phyloP scores from a whole-genome alignment of 768 basidiomycete species.

The Clathrus columnatus region DNA sequence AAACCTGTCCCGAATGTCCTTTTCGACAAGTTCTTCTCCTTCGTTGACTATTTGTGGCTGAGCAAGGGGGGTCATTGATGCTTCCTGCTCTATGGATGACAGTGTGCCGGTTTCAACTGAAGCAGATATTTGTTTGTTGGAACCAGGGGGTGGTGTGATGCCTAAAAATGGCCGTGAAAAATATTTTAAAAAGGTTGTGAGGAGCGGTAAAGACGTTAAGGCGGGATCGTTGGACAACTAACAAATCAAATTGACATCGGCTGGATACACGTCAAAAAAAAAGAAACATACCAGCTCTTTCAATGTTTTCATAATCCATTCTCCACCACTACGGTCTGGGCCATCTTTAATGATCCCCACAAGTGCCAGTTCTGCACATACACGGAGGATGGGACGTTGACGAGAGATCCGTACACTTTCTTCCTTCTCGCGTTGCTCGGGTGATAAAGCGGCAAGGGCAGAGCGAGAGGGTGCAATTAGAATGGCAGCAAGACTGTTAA shows the following conservation, averaged over 20 bases:
- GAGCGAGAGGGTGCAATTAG: conserved; percentile 53
- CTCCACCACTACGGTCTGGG: conserved; percentile 62
- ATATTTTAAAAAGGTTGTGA: conserved; percentile 89
- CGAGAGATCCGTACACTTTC: conserved; percentile 68
- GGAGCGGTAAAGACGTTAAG: conserved; percentile 78
- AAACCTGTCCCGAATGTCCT: conserved; percentile 80
- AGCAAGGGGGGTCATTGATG: conserved; percentile 16
- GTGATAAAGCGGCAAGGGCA: conserved; percentile 44
- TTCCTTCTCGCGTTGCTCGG: conserved; percentile 89
- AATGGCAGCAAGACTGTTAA: conserved; percentile 47
- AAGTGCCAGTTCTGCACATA: conserved; percentile 84
- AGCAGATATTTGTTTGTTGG: conserved; percentile 50
- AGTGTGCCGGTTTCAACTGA: conserved; percentile 49
- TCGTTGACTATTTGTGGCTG: conserved; percentile 4
- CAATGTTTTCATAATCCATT: conserved; percentile 82
- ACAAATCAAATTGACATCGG: conserved; percentile 2
- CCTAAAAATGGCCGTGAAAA: conserved; percentile 85
- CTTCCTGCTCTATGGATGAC: conserved; percentile 27
- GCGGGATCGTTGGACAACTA: conserved; percentile 85
- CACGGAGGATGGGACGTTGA: conserved; percentile 78
- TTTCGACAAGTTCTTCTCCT: conserved; percentile 71
- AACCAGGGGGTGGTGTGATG: conserved; percentile 39
- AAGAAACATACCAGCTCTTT: conserved; percentile 65
- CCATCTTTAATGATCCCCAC: conserved; percentile 76
- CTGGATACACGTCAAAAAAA: neutral